Evolutionary conservation across 176 grass and related monocot genomes (phyloP).

Genomic region (Cocos nucifera): DNA sequence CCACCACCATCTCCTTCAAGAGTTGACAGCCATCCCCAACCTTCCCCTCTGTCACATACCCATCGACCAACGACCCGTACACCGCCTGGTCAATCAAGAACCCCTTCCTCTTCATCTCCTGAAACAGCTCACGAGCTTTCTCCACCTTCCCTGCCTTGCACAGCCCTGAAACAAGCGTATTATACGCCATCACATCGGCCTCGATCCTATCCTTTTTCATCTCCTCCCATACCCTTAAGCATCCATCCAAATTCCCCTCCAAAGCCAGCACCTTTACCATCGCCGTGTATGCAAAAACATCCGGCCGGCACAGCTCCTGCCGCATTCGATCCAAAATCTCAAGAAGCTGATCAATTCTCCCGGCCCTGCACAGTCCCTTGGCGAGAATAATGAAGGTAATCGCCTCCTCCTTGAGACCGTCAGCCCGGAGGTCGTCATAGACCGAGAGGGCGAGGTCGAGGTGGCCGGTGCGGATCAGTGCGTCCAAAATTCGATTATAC

Average conservation of each 20-base stretch:
- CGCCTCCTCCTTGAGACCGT: conserved; percentile 36
- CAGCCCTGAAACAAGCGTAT: conserved; percentile 51
- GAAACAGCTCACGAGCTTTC: conserved; percentile 46
- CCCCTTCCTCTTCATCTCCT: conserved; percentile 57
- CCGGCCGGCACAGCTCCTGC: conserved; percentile 38
- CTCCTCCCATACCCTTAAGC: conserved; percentile 81
- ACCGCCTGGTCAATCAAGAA: conserved; percentile 57
- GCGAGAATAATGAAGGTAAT: conserved; percentile 71
- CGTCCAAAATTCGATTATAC: conserved; percentile 66
- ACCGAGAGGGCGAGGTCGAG: conserved; percentile 46
- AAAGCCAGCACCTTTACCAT: conserved; percentile 63
- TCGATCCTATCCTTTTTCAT: conserved; percentile 53
- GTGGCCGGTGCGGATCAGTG: conserved; percentile 38
- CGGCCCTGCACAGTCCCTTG: conserved; percentile 35
- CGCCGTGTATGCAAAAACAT: conserved; percentile 73
- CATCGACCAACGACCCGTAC: conserved; percentile 51
- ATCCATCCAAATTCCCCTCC: conserved; percentile 57
- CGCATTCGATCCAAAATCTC: conserved; percentile 56
- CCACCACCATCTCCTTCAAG: conserved; percentile 69
- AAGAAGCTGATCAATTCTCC: conserved; percentile 39
- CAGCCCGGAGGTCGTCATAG: conserved; percentile 43
- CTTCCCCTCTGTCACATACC: conserved; percentile 33
- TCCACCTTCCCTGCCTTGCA: conserved; percentile 52
- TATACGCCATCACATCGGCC: conserved; percentile 54
- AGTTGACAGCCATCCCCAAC: conserved; percentile 51